A percentile compares a stretch with the other conserved stretches of the same genome.
These are phyloP conservation scores for Tilletia caries DNA, from an alignment of 1,284 basidiomycete genomes.

Conservation along the genomic window DNA sequence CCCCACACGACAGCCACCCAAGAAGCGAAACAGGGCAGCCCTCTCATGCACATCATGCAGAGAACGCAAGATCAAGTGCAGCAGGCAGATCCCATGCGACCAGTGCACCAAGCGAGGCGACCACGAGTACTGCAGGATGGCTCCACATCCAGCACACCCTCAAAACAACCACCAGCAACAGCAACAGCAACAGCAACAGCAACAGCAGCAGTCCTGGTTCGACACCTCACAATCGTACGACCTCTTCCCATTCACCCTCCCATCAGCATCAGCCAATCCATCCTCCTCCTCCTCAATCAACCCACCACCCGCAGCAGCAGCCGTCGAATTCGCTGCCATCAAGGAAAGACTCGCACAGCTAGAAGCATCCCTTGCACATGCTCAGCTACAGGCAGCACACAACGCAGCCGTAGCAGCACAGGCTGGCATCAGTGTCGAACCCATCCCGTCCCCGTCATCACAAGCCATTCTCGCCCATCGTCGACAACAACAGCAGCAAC, in stretches of 20 bases:
- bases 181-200: constrained; percentile 1
- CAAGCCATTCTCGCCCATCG: too few relatives aligned
- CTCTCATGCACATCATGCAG: constrained; percentile 44
- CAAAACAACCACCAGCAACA: not conserved
- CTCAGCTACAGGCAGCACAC: constrained; percentile 3
- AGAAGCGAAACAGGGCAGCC: constrained; percentile 44
- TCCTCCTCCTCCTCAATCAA: constrained; percentile 23
- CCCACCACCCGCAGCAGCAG: constrained; percentile 20
- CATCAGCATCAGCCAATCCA: constrained; percentile 22
- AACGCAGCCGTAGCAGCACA: not conserved
- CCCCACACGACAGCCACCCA: constrained; percentile 28
- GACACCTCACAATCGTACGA: not conserved
- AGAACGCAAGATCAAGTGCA: constrained; percentile 51
- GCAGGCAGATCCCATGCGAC: constrained; percentile 45
- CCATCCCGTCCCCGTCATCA: not conserved
- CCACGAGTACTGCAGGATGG: constrained; percentile 38
- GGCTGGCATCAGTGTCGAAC: not conserved
- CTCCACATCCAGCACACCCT: constrained; percentile 25
- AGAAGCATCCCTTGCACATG: constrained; percentile 26
- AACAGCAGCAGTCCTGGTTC: constrained; percentile 9
- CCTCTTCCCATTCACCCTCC: constrained; percentile 11
- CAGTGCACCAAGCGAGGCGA: constrained; percentile 51
- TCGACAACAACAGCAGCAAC: not conserved
- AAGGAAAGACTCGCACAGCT: constrained; percentile 46
- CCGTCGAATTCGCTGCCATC: constrained; percentile 46